Evolutionary conservation across 2,329 filamentous ascomycete species (phyloP).

Genomic region (Drechslerella dactyloides): DNA sequence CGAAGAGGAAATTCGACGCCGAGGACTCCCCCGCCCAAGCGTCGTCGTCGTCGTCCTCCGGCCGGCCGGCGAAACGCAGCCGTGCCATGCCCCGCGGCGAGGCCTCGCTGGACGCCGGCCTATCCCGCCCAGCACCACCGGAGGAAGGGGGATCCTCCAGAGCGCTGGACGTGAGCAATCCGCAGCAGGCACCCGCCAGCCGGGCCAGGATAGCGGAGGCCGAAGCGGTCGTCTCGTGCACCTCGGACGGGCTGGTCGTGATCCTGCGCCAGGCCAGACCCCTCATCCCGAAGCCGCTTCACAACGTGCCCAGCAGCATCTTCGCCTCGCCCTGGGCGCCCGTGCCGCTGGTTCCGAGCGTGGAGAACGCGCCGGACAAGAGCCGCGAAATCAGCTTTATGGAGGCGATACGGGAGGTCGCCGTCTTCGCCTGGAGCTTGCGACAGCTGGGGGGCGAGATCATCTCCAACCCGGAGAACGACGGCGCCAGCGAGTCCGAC

Average conservation of each 20-base stretch:
- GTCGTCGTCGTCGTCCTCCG: slow-evolving; percentile 55
- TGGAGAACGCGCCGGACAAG: slow-evolving; percentile 61
- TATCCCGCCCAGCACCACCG: slow-evolving; percentile 5
- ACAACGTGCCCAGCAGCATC: slow-evolving; percentile 67
- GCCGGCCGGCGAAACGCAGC: slow-evolving; percentile 60
- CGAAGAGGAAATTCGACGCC: slow-evolving; percentile 60
- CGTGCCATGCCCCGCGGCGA: slow-evolving; percentile 39
- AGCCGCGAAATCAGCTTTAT: slow-evolving; percentile 71
- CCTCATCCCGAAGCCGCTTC: slow-evolving; percentile 67
- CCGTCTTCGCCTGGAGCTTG: slow-evolving; percentile 85
- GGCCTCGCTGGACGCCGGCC: slow-evolving; percentile 56
- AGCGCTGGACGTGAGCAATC: slow-evolving; percentile 61
- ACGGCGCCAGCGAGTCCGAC: neutral
- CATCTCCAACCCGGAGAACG: slow-evolving; percentile 9
- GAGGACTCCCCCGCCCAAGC: slow-evolving; percentile 59
- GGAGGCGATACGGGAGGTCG: slow-evolving; percentile 80
- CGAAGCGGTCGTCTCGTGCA: slow-evolving; percentile 89
- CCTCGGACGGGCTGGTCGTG: slow-evolving; percentile 84
- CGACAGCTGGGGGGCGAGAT: slow-evolving; percentile 46
- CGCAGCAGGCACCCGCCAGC: slow-evolving; percentile 57
- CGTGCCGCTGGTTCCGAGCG: slow-evolving; percentile 60
- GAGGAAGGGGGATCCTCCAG: slow-evolving; percentile 45
- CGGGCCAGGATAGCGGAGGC: slow-evolving; percentile 66
- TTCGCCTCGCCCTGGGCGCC: slow-evolving; percentile 79
- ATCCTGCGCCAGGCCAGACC: slow-evolving; percentile 77